Evolutionary conservation across 208 protist genomes (phyloP).

Genomic region (Porcisia deanei): DNA sequence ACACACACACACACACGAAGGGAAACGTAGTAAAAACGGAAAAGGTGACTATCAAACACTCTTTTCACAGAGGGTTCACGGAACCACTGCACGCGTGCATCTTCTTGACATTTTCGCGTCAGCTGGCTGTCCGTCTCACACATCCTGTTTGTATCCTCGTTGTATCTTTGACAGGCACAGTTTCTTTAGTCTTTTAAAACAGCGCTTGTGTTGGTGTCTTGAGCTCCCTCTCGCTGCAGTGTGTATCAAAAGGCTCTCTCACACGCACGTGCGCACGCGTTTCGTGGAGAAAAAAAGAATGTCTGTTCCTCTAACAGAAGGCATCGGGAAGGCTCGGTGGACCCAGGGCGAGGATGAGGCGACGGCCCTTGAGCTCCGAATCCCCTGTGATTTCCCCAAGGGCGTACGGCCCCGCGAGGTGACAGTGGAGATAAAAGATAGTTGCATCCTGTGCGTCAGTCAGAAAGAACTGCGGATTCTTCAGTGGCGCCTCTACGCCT

Average conservation of each 20-base stretch:
- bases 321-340: conserved; percentile 76
- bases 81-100: not conserved
- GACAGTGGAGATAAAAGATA: conserved; percentile 81
- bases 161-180: not conserved
- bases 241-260: not conserved
- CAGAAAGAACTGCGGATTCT: conserved; percentile 62
- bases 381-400: conserved; percentile 64
- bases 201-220: not conserved
- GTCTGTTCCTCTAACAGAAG: conserved; percentile 41
- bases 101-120: not conserved
- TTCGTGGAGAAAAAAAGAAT: conserved; percentile 12
- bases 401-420: conserved; percentile 73
- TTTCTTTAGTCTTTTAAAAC: not conserved
- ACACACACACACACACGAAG: not conserved
- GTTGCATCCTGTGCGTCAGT: conserved; percentile 68
- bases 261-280: not conserved
- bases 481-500: conserved; percentile 84
- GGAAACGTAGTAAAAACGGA: not conserved
- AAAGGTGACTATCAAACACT: not conserved
- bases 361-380: conserved; percentile 65
- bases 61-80: not conserved
- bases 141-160: conserved; percentile 5
- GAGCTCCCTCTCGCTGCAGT: not conserved
- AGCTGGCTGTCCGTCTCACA: conserved; percentile 2
- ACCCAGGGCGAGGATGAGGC: conserved; percentile 71